Evolutionary conservation across 345 rosid species (phyloP).

Genomic region (Eucalyptus cloeziana): DNA sequence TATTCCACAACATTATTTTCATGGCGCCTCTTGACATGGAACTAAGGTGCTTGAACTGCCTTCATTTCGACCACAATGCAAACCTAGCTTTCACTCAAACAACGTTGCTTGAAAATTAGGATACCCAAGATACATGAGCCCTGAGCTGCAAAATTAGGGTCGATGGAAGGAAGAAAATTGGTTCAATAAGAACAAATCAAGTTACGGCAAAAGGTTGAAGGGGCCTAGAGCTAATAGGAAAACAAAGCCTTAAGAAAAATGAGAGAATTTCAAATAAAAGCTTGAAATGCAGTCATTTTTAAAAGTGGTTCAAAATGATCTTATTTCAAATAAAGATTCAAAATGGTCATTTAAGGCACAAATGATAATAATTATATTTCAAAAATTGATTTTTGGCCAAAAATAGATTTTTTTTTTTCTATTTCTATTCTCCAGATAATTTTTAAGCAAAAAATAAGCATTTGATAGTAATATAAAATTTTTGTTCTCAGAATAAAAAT

Average conservation of each 20-base stretch:
- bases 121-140: background rate
- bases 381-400: too few species aligned
- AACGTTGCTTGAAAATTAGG: background rate
- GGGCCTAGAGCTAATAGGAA: background rate
- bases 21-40: background rate
- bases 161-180: background rate
- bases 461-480: too few species aligned
- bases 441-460: fast-evolving
- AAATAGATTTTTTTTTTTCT: too few species aligned
- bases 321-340: too few species aligned
- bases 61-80: background rate
- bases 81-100: background rate
- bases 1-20: background rate
- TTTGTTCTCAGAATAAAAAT: fast-evolving
- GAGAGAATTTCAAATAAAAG: background rate
- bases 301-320: too few species aligned
- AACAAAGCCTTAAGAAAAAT: background rate
- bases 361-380: background rate
- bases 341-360: fast-evolving
- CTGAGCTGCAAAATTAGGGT: background rate
- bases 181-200: background rate
- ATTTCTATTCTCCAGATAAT: fast-evolving
- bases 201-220: background rate
- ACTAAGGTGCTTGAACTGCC: background rate
- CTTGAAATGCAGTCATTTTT: too few species aligned